Base-by-base conservation (phyloP, 257 asterid genomes). In the Gardenia jasminoides region DNA sequence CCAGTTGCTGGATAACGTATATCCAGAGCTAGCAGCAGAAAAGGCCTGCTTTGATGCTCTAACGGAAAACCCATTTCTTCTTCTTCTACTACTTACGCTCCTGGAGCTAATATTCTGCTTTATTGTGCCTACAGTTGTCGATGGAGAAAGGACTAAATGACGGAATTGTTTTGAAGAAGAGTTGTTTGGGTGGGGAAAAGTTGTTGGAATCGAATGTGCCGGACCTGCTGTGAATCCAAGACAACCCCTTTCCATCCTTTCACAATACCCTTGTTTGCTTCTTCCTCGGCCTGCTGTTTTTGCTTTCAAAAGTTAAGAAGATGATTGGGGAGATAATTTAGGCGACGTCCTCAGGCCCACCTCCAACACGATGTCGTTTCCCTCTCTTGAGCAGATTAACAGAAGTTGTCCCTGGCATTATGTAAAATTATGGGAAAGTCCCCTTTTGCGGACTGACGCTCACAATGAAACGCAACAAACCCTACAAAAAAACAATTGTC, bases 1-100 rank as follows among this genome's bases (percentile, higher is more conserved):
- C 94, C 93, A 92, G 26, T 87, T 69, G 81, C 91, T 84, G 47
- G 97, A 80, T 26, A 93, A 66, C 13, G 84, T 78, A 75, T 82
- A 72, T 41, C 61, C 79, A 11, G 61, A 50, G 28, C 61, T 26
- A 6, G 67, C 39, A 39, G 80, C 71, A 58, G 80, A 77, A 66
- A 79, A 77, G 43, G 83, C 85, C 59, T 83, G 80, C 48, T 80
- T 88, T 0, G 83, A 75, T 44, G 92, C 92, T 83, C 83, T 87
- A 72, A 80, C 85, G 20, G 82, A 75, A 17, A 87, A 56, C 50
- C 74, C 72, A 79, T 75, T 22, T 74, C 52, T 82, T 76, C 83
- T 80, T 44, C 76, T 61, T 0, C 50, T 12, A 22, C 22, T 75
- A 31, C 70, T 1, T 30, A 4, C 8, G 46, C 28, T 44, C 6